Percentiles rank a stretch among this genome's conserved stretches.
Evolutionary conservation across 1,284 basidiomycete genomes (phyloP).

Genomic region (Gymnopus androsaceus): DNA sequence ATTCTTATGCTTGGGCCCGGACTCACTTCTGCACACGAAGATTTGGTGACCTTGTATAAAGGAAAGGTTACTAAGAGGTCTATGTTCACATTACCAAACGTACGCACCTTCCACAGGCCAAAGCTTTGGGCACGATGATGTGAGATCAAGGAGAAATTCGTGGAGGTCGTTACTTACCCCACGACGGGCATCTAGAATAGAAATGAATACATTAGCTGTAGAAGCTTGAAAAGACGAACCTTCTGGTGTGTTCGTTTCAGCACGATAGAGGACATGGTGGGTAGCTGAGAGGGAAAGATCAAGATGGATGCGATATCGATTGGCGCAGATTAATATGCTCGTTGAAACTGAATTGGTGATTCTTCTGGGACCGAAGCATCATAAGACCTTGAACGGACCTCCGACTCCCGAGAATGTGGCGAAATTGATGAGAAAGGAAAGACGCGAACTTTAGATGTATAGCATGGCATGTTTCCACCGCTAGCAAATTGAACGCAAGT

Average conservation of each 20-base stretch:
- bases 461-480: too few relatives aligned
- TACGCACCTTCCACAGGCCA: slow-evolving; percentile 67
- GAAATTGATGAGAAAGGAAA: too few relatives aligned
- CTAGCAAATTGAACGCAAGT: too few relatives aligned
- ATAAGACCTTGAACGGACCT: slow-evolving; percentile 1
- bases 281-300: slow-evolving; percentile 9
- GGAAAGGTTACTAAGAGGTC: slow-evolving; percentile 16
- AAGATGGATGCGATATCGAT: slow-evolving; percentile 6
- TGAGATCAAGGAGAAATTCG: slow-evolving; percentile 4
- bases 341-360: neutral
- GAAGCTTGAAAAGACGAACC: slow-evolving; percentile 33
- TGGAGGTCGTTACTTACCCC: slow-evolving; percentile 43
- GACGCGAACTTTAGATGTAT: too few relatives aligned
- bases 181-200: slow-evolving; percentile 57
- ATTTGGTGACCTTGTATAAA: slow-evolving; percentile 49
- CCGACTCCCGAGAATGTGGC: slow-evolving; percentile 1
- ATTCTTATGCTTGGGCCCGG: neutral
- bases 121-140: slow-evolving; percentile 42
- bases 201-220: slow-evolving; percentile 12
- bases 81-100: neutral
- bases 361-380: neutral
- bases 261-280: slow-evolving; percentile 49
- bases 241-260: slow-evolving; percentile 64
- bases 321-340: slow-evolving; percentile 11
- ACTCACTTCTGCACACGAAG: slow-evolving; percentile 60